phyloP scores from a whole-genome alignment of 1,139 yeast genomes.

The Scheffersomyces insectosa region DNA sequence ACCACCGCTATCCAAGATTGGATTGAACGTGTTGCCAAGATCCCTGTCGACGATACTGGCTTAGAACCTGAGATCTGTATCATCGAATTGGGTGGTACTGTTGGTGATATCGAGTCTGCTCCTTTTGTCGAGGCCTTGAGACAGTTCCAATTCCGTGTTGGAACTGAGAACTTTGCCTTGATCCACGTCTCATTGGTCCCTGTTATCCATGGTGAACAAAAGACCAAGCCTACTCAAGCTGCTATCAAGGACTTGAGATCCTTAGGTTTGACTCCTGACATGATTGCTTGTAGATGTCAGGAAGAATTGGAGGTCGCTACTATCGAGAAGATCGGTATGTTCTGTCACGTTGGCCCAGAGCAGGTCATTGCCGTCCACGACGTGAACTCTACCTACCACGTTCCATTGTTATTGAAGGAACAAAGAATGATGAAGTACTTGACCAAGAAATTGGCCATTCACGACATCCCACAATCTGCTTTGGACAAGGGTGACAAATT shows the following conservation, averaged over 20 bases:
- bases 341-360: conserved; percentile 96
- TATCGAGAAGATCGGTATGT: conserved; percentile 95
- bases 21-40: conserved; percentile 89
- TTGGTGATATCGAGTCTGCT: conserved; percentile 98
- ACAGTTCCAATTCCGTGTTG: conserved; percentile 97
- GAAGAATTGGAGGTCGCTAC: conserved; percentile 79
- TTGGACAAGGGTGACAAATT: conserved; percentile 64
- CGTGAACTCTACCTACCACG: conserved; percentile 96
- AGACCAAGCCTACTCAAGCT: conserved; percentile 99
- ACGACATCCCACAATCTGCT: conserved; percentile 55
- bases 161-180: conserved; percentile 88
- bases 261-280: conserved; percentile 91
- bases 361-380: conserved; percentile 98
- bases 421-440: conserved; percentile 82
- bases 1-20: conserved; percentile 98
- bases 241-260: conserved; percentile 96
- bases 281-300: conserved; percentile 97
- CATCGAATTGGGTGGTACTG: conserved; percentile 98
- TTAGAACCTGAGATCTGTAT: conserved; percentile 91
- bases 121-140: conserved; percentile 98
- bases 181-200: conserved; percentile 97
- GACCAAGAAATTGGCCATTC: conserved; percentile 64
- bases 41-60: conserved; percentile 92
- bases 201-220: conserved; percentile 97
- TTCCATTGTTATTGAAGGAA: conserved; percentile 85